Conservation (phyloP, 108 stramenopile species). For the Epithemia pelagica region DNA sequence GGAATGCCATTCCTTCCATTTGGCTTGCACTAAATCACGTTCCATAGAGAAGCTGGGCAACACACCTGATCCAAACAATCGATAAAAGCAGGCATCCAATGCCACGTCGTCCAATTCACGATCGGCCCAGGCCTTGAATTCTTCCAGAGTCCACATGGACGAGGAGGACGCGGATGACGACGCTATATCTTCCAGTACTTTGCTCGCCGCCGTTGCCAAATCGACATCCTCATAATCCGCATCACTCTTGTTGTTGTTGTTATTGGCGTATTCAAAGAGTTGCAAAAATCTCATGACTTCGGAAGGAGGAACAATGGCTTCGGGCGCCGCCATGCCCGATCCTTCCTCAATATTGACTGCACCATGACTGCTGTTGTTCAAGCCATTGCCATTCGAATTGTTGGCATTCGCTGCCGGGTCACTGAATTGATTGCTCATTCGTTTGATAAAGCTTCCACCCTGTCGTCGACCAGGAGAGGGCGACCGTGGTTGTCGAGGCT, state of each 20-base stretch:
- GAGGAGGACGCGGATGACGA: background rate
- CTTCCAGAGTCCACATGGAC: constrained; percentile 10
- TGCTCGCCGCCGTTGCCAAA: background rate
- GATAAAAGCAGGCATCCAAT: constrained; percentile 51
- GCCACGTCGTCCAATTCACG: constrained; percentile 50
- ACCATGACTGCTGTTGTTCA: constrained; percentile 1
- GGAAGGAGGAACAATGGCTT: constrained; percentile 6
- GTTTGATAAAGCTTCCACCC: constrained; percentile 2
- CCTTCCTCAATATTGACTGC: background rate
- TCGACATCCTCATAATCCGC: background rate
- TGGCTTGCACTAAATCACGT: constrained; percentile 41
- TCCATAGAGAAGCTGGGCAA: constrained; percentile 55
- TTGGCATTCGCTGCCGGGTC: background rate
- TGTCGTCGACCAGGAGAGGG: background rate
- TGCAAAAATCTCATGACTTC: constrained; percentile 11
- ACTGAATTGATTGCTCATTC: constrained; percentile 4
- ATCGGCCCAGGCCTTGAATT: constrained; percentile 29
- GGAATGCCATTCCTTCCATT: constrained; percentile 64
- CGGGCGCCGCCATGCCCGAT: background rate
- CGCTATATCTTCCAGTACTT: background rate
- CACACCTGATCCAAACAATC: constrained; percentile 53
- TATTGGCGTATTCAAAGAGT: background rate
- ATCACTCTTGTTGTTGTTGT: background rate
- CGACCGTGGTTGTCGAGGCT: background rate
- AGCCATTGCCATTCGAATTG: background rate